phyloP scores from a whole-genome alignment of 2,329 filamentous ascomycete genomes.

The Botrytis fabae region DNA sequence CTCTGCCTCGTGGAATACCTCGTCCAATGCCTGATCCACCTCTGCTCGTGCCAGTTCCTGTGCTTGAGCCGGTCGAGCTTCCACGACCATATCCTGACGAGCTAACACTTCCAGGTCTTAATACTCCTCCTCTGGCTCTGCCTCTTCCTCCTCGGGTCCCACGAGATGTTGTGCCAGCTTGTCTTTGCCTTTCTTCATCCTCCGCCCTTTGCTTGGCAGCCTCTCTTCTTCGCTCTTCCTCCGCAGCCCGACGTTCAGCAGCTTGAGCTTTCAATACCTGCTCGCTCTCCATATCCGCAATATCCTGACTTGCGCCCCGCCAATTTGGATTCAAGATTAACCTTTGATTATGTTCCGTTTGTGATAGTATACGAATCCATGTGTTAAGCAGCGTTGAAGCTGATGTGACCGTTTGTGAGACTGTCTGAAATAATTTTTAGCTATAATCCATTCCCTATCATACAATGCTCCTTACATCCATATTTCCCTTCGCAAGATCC shows the following conservation, averaged over 20 bases:
- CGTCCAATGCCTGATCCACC: slow-evolving; percentile 48
- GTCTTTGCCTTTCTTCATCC: slow-evolving; percentile 54
- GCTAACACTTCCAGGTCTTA: slow-evolving; percentile 33
- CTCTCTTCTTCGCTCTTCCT: slow-evolving; percentile 76
- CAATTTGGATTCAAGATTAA: slow-evolving; percentile 84
- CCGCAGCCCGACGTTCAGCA: slow-evolving; percentile 71
- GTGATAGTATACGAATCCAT: slow-evolving; percentile 93
- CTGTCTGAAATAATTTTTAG: slow-evolving; percentile 57
- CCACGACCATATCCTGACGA: slow-evolving; percentile 29
- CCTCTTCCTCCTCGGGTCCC: slow-evolving; percentile 39
- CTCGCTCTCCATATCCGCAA: slow-evolving; percentile 84
- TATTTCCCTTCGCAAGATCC: slow-evolving; percentile 72
- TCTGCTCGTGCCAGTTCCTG: slow-evolving; percentile 39
- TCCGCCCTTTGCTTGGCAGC: slow-evolving; percentile 64
- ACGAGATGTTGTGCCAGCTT: slow-evolving; percentile 44
- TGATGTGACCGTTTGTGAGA: slow-evolving; percentile 80
- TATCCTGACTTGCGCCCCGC: slow-evolving; percentile 84
- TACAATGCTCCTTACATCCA: slow-evolving; percentile 57
- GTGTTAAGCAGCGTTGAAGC: slow-evolving; percentile 89
- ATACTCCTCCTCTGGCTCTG: slow-evolving; percentile 35
- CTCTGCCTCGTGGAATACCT: slow-evolving; percentile 56
- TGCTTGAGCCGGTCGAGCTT: slow-evolving; percentile 4
- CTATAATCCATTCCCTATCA: neutral
- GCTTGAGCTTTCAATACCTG: slow-evolving; percentile 71
- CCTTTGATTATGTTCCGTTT: slow-evolving; percentile 96